A percentile compares a stretch with the other conserved stretches of the same genome.
phyloP scores from a whole-genome alignment of 2,329 filamentous ascomycete genomes.

The Fusarium aywerte region DNA sequence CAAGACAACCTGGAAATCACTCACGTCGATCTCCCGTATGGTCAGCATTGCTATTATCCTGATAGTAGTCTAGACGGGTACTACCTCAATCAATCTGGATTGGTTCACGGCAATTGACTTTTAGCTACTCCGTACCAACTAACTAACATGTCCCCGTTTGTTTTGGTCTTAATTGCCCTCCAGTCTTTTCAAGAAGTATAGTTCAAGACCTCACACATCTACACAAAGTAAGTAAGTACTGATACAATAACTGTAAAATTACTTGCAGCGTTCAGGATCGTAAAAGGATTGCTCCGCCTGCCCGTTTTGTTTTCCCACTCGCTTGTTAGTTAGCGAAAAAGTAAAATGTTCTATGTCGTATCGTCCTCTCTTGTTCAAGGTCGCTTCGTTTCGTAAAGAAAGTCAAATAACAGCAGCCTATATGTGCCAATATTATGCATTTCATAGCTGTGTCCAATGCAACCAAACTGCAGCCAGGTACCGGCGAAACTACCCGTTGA shows the following conservation, averaged over 20 bases:
- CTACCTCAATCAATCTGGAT: not conserved
- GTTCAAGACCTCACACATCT: not conserved
- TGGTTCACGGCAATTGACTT: not conserved
- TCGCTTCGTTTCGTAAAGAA: constrained; percentile 20
- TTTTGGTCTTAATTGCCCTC: not conserved
- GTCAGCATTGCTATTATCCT: constrained; percentile 18
- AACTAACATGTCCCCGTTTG: not conserved
- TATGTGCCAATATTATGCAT: constrained; percentile 38
- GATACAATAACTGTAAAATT: not conserved
- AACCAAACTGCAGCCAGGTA: constrained; percentile 16
- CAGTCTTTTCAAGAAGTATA: not conserved
- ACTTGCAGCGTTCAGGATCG: not conserved
- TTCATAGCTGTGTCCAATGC: not conserved
- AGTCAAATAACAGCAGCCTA: constrained; percentile 23
- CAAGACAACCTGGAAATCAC: constrained; percentile 25
- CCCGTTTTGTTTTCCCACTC: constrained; percentile 1
- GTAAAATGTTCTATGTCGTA: constrained; percentile 17
- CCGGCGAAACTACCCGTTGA: constrained; percentile 27
- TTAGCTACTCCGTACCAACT: constrained; percentile 3
- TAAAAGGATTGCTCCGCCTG: not conserved
- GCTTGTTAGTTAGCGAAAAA: constrained; percentile 9
- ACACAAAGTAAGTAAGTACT: not conserved
- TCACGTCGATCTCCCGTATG: constrained; percentile 45
- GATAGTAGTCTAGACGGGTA: not conserved
- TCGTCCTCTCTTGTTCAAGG: constrained; percentile 10